phyloP scores from a whole-genome alignment of 2,329 filamentous ascomycete species.

The Curvularia eragrostidis region DNA sequence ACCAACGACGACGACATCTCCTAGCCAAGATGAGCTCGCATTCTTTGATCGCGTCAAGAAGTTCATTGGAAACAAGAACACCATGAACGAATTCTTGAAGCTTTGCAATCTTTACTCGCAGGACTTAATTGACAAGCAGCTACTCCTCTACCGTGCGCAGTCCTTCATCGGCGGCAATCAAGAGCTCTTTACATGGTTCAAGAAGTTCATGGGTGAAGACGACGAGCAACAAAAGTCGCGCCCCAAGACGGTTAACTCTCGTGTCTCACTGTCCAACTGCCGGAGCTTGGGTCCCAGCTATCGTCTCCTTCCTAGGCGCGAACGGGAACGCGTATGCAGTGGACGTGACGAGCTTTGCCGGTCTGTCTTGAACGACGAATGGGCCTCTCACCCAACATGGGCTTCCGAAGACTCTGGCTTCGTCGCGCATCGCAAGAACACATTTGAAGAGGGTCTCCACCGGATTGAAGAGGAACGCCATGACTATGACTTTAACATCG shows the following conservation, averaged over 20 bases:
- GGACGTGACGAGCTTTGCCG: conserved; percentile 94
- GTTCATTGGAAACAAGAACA: conserved; percentile 88
- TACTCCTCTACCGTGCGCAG: conserved; percentile 81
- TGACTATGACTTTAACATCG: conserved; percentile 98
- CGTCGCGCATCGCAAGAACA: conserved; percentile 96
- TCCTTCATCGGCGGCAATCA: conserved; percentile 86
- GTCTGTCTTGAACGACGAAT: conserved; percentile 93
- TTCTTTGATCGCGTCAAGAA: conserved; percentile 99
- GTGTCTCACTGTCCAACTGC: conserved; percentile 94
- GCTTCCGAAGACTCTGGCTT: conserved; percentile 98
- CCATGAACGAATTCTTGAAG: conserved; percentile 95
- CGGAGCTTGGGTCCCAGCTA: conserved; percentile 96
- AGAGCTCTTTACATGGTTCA: conserved; percentile 90
- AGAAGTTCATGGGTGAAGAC: conserved; percentile 79
- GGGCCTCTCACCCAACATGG: conserved; percentile 99
- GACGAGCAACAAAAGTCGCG: conserved; percentile 57
- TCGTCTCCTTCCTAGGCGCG: conserved; percentile 85
- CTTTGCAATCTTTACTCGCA: conserved; percentile 95
- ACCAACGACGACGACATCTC: conserved; percentile 74
- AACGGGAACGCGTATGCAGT: conserved; percentile 89
- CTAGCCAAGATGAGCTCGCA: conserved; percentile 81
- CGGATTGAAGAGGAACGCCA: conserved; percentile 97
- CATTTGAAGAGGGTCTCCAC: conserved; percentile 91
- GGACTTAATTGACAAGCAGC: conserved; percentile 85
- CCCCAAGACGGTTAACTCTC: conserved; percentile 74